A percentile compares a stretch with the other conserved stretches of the same genome.
Evolutionary conservation across 257 asterid species (phyloP).

Genomic region (Ligustrum vulgare): DNA sequence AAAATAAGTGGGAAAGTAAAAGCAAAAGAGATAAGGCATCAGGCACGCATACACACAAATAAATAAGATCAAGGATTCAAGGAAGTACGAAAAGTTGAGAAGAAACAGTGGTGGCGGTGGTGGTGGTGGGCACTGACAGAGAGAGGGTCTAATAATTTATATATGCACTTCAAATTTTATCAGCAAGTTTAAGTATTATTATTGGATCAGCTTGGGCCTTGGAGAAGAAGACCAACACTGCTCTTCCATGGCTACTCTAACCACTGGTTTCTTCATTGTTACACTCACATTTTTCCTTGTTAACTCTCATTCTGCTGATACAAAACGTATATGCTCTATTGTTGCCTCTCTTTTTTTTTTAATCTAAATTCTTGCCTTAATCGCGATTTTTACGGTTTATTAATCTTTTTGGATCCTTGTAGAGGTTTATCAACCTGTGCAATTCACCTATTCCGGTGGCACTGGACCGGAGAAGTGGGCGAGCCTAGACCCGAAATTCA

Average conservation of each 20-base stretch:
- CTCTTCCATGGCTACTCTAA: slow-evolving; percentile 32
- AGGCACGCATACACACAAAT: neutral
- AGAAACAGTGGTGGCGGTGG: slow-evolving; percentile 11
- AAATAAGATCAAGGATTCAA: too few relatives aligned
- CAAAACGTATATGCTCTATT: slow-evolving; percentile 28
- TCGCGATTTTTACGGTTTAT: neutral
- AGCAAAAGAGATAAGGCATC: neutral
- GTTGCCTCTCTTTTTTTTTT: too few relatives aligned
- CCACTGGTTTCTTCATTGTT: slow-evolving; percentile 24
- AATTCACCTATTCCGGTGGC: slow-evolving; percentile 64
- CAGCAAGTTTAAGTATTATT: neutral
- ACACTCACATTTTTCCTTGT: slow-evolving; percentile 20
- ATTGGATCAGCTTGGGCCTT: neutral
- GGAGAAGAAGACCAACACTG: neutral
- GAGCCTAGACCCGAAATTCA: slow-evolving; percentile 65
- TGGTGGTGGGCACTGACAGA: too few relatives aligned
- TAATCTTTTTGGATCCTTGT: neutral
- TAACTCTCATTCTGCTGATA: slow-evolving; percentile 10
- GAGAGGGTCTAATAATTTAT: neutral
- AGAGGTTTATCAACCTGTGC: slow-evolving; percentile 32
- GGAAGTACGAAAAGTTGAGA: slow-evolving; percentile 3
- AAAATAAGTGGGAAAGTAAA: neutral
- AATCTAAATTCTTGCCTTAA: too few relatives aligned
- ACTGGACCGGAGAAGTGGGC: slow-evolving; percentile 82
- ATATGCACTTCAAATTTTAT: neutral